Base-by-base conservation (phyloP, 768 basidiomycete species). In the Lentinula aciculospora region DNA sequence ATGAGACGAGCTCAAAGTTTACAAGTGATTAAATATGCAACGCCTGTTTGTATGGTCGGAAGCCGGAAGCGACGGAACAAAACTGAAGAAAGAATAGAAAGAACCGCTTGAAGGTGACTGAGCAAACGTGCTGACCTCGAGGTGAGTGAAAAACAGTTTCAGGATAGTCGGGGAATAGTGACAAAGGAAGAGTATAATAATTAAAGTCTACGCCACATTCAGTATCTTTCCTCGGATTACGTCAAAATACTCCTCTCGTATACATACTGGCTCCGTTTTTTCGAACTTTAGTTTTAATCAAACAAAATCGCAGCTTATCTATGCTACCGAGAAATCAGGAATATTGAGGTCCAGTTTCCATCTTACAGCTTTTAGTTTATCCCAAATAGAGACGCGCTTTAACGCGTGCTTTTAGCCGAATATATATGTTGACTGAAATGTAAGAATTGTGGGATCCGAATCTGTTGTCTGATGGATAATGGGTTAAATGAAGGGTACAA, bases 111-210 rank as follows among this genome's bases (percentile, higher is more conserved):
- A 27, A 44, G 54, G n/a, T 42, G 27, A 15, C 12, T 54, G 7
- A 37, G 36, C 28, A n/a, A 42, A 46, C 54, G 54, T 56, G 54
- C 28, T 21, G 31, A 25, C 54, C 54, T 42, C 54, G 54, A 56
- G 54, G 54, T n/a, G 39, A 34, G 54, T 56, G 28, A 56, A 56
- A 56, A 49, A 17, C 47, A 8, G 47, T 29, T 49, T 49, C 28
- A 49, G 47, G 47, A 34, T 28, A 23, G 25, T 39, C 31, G 53
- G 34, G 36, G 49, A 21, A 17, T n/a, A 19, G 49, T 23, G 13
- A 54, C 53, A 54, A 54, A 54, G 50, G 50, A 21, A 46, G 40
- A 46, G 40, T 15, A 45, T 32, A 17, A 45, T 32, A 17, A 45
- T 29, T 39, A 37, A 21, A 21, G 17, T n/a, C 54, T 56, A 56